Evolutionary conservation across 2,329 filamentous ascomycete genomes (phyloP), one percentile per base, ranked within the genome.

Genomic region (Didymella sp.): DNA sequence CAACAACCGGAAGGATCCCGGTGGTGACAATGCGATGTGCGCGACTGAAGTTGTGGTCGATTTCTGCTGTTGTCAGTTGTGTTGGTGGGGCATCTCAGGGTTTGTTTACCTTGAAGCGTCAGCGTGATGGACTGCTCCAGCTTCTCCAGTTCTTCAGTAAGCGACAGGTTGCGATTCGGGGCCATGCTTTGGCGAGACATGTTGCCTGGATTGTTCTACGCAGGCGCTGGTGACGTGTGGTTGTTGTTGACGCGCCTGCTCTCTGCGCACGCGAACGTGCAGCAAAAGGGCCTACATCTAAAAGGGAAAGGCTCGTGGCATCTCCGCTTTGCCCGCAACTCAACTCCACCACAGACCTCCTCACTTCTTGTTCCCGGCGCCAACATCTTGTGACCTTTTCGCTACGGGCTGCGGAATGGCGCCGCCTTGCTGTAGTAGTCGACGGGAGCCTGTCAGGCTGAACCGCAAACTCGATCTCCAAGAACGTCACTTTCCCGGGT

Each of bases 1-100:
- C 94, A 19, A 99, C 92, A 1, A 97, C 85, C 1, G 95, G 95
- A 3, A 99, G 79, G 52, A 99, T 97, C 73, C 88, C 96, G 1
- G 90, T 89, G 0, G 95, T 98, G 35, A 99, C 94, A 58, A 99
- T 98, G 61, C 92, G 89, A 77, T 99, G 95, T 27, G 95, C 93
- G 72, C 91, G 92, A 79, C 91, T 97, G 76, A 99, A 99, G 79
- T 99, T 99, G 77, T 92, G 90, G 76, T 99, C 95, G 79, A 99
- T 99, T 81, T 99, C 95, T 96, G 69, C 15, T 33, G 7, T 12
- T 12, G 68, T 73, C 38, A 73, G 68, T 66, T 59, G 58, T 45
- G 61, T 57, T 59, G 51, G 67, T 51, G 69, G 68, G 67, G 67
- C 53, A 63, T 17, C 17, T 40, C 5, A n/a, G 17, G 40, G 49